Percentiles rank a stretch among this genome's conserved stretches.
Conservation (phyloP, 2,329 filamentous ascomycete species). For the Talaromyces sp. region DNA sequence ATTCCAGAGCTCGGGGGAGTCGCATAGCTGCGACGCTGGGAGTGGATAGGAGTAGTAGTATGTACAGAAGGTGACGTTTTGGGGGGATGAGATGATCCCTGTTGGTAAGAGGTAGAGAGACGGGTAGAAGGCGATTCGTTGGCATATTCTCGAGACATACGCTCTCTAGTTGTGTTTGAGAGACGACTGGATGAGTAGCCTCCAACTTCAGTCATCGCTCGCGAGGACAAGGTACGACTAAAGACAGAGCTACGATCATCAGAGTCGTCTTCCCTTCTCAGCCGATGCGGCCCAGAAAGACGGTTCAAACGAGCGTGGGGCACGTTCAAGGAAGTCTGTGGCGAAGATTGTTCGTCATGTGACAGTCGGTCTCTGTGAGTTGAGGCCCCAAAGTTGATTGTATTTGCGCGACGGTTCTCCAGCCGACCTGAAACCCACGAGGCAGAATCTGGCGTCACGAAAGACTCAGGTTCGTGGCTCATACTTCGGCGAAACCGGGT, state of each 20-base stretch:
- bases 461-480: constrained; percentile 36
- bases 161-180: constrained; percentile 27
- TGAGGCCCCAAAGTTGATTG: constrained; percentile 23
- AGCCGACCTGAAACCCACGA: constrained; percentile 30
- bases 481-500: constrained; percentile 31
- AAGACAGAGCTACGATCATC: constrained; percentile 26
- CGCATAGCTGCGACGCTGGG: constrained; percentile 32
- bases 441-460: constrained; percentile 18
- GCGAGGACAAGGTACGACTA: constrained; percentile 33
- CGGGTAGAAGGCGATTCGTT: constrained; percentile 23
- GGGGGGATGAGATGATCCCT: constrained; percentile 14
- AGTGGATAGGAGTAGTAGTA: constrained; percentile 25
- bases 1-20: constrained; percentile 27
- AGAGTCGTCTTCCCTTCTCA: constrained; percentile 30
- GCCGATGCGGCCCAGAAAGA: constrained; percentile 35
- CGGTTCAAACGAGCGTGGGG: constrained; percentile 37
- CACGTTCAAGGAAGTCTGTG: constrained; percentile 22
- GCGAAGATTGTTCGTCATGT: constrained; percentile 25
- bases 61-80: constrained; percentile 28
- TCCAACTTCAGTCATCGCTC: constrained; percentile 39
- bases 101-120: constrained; percentile 15
- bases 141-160: constrained; percentile 26
- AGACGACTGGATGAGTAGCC: constrained; percentile 25
- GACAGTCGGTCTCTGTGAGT: constrained; percentile 17
- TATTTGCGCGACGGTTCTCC: constrained; percentile 38